phyloP scores from a whole-genome alignment of 1,284 basidiomycete genomes.

The Cryptococcus floricola region DNA sequence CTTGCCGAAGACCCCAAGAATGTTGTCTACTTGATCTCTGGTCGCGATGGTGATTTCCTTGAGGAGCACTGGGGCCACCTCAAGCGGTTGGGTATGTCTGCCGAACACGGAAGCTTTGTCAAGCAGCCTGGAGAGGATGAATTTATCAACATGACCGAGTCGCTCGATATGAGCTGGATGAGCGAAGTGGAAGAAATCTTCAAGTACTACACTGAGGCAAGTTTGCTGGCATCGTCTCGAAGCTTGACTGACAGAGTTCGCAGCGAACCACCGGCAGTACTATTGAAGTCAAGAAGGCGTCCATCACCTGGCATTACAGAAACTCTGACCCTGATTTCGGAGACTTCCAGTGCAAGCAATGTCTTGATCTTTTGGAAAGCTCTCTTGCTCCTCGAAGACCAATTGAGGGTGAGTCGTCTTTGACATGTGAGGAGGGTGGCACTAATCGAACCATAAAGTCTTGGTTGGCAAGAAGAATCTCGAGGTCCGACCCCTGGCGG shows the following conservation, averaged over 20 bases:
- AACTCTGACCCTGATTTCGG: conserved; percentile 56
- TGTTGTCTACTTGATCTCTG: conserved; percentile 94
- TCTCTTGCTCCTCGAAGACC: conserved; percentile 80
- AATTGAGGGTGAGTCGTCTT: conserved; percentile 64
- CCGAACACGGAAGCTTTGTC: conserved; percentile 85
- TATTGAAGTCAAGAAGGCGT: conserved; percentile 91
- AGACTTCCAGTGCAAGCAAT: conserved; percentile 90
- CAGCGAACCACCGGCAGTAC: conserved; percentile 86
- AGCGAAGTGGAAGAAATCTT: conserved; percentile 91
- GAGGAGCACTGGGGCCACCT: conserved; percentile 88
- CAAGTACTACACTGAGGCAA: conserved; percentile 86
- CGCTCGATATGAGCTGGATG: conserved; percentile 98
- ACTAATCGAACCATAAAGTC: conserved; percentile 52
- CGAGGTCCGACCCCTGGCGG: conserved; percentile 87
- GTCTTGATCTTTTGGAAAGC: conserved; percentile 92
- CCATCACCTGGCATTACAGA: conserved; percentile 97
- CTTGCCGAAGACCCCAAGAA: conserved; percentile 79
- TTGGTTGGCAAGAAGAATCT: conserved; percentile 97
- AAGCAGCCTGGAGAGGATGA: conserved; percentile 62
- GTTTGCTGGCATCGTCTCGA: conserved; percentile 21
- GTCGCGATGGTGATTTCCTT: conserved; percentile 89
- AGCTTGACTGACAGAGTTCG: background rate
- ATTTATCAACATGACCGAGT: conserved; percentile 87
- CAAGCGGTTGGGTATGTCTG: conserved; percentile 77
- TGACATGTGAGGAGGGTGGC: background rate